Evolutionary conservation across 768 basidiomycete species (phyloP), one percentile per base, ranked within the genome.

Genomic region (Suillus americanus): DNA sequence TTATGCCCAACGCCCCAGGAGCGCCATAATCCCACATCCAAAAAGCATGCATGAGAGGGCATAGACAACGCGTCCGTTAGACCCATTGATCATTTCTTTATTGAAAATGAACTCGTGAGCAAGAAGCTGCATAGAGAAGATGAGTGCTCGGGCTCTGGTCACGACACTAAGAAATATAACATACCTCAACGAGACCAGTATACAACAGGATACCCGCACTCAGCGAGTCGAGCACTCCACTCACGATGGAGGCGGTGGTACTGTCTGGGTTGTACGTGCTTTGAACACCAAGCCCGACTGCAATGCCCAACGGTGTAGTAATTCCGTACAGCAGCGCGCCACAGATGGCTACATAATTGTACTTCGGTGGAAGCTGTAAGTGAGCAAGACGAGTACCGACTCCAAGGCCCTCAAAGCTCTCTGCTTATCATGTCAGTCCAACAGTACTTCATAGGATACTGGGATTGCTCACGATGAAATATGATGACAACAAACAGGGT

Each of bases 31-130:
- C 1, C 82, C 94, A 30, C 88, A 89, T 12, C 96, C 96, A 10
- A 89, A 65, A n/a, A 90, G 68, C 89, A 97, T 94, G 69, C 86
- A 89, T n/a, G 78, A 75, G 65, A 94, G 66, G 8, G 92, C 88
- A 67, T 92, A 97, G 0, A 81, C 76, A n/a, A 97, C 77, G 70
- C 87, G 86, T 33, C 75, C 70, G 61, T 85, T 86, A 6, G 87
- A 86, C 5, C 84, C 85, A n/a, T 85, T 81, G 74, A 89, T 86
- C 89, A 95, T 93, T 64, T 92, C 86, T 64, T 88, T 86, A 80
- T 87, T 95, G 79, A 97, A 95, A 46, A 99, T 72, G 78, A 99
- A 97, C 72, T 98, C 97, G 73, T 97, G 96, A 1, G 94, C 97
- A 53, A 99, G 83, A 0, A 97, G 83, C 89, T 91, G 66, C 2